Evolutionary conservation across 306 rosid genomes (phyloP).

Genomic region (Medicago ruthenica): DNA sequence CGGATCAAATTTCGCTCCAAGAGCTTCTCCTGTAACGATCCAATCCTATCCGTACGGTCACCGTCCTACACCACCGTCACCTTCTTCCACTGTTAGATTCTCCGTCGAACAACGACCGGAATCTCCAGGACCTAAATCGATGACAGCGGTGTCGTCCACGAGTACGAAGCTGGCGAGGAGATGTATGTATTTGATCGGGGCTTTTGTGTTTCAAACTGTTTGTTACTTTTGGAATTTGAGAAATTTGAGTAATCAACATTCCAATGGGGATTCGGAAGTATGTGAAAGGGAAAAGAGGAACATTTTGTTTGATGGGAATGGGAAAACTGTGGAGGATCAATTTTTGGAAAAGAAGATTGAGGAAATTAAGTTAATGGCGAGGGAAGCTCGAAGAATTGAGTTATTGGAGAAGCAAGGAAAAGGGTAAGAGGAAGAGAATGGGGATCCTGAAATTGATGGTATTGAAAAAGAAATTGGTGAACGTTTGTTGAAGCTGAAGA

Average conservation of each 20-base stretch:
- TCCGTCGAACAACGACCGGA: conserved; percentile 32
- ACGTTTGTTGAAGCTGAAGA: conserved; percentile 58
- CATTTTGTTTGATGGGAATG: conserved; percentile 44
- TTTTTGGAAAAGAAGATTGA: conserved; percentile 63
- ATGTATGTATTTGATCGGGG: conserved; percentile 59
- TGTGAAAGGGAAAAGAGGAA: conserved; percentile 22
- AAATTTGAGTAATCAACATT: conserved; percentile 41
- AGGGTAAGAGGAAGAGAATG: conserved; percentile 43
- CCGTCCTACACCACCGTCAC: neutral
- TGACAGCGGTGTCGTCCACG: conserved; percentile 44
- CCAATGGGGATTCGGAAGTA: conserved; percentile 28
- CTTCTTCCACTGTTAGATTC: conserved; percentile 44
- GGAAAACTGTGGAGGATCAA: conserved; percentile 38
- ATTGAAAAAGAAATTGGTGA: conserved; percentile 70
- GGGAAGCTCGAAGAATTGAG: conserved; percentile 68
- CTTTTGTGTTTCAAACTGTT: conserved; percentile 65
- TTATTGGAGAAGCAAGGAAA: conserved; percentile 43
- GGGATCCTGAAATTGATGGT: conserved; percentile 45
- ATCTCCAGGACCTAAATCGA: conserved; percentile 13
- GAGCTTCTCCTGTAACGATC: conserved; percentile 36
- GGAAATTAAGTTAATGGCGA: conserved; percentile 81
- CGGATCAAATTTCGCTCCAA: conserved; percentile 45
- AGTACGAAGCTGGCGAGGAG: conserved; percentile 31
- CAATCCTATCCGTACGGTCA: conserved; percentile 34
- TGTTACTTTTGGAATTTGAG: conserved; percentile 55